These are phyloP conservation scores for Simmondsia chinensis DNA, from an alignment of 148 eudicot genomes.

Conservation along the genomic window DNA sequence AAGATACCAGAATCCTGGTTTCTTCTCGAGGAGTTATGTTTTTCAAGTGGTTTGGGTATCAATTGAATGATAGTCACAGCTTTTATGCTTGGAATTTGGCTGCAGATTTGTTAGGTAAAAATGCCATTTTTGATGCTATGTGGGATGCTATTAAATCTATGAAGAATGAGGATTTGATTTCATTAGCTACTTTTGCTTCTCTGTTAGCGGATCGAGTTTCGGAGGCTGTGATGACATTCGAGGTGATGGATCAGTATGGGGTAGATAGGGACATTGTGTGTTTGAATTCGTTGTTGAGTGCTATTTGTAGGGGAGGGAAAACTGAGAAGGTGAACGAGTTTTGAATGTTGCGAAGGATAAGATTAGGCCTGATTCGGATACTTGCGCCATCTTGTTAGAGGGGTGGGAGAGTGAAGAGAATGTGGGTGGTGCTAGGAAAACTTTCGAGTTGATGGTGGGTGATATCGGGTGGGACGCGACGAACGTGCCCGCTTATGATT, in stretches of 20 bases:
- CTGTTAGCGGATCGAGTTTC: slow-evolving; percentile 30
- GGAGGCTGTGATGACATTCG: slow-evolving; percentile 54
- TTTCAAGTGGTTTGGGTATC: slow-evolving; percentile 61
- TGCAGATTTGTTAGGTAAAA: slow-evolving; percentile 73
- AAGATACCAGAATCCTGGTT: slow-evolving; percentile 31
- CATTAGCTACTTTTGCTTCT: slow-evolving; percentile 65
- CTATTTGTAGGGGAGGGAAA: slow-evolving; percentile 55
- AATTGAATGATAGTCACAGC: slow-evolving; percentile 33
- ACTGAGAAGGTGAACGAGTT: slow-evolving; percentile 37
- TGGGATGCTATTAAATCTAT: slow-evolving; percentile 86
- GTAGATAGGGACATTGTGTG: slow-evolving; percentile 38
- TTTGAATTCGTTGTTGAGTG: slow-evolving; percentile 64
- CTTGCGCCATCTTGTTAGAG: slow-evolving; percentile 69
- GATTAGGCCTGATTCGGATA: slow-evolving; percentile 49
- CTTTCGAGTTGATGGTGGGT: slow-evolving; percentile 54
- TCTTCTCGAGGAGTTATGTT: slow-evolving; percentile 64
- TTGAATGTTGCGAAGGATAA: slow-evolving; percentile 23
- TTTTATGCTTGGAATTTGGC: slow-evolving; percentile 66
- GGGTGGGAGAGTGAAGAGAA: slow-evolving; percentile 76
- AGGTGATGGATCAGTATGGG: slow-evolving; percentile 62
- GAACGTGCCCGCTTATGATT: slow-evolving; percentile 55
- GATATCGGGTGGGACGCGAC: slow-evolving; percentile 52
- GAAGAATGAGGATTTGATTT: slow-evolving; percentile 44
- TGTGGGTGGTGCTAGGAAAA: slow-evolving; percentile 33
- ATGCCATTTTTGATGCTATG: slow-evolving; percentile 69